Evolutionary conservation across 768 basidiomycete species (phyloP), one percentile per base, ranked within the genome.

Genomic region (Suillus hirtellus): DNA sequence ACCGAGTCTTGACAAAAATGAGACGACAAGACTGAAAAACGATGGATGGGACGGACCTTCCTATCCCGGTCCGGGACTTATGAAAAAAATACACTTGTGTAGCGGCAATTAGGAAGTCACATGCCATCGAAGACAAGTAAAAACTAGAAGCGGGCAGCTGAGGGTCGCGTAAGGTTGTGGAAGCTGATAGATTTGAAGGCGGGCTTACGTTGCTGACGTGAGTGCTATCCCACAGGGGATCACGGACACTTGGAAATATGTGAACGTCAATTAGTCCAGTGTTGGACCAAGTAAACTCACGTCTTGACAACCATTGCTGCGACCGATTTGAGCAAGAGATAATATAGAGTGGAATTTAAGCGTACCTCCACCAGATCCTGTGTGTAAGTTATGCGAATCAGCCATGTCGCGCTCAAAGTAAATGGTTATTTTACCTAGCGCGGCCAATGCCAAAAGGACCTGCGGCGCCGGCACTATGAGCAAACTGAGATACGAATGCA

Each of bases 81-180:
- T 69, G 72, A 38, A 77, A 72, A 58, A 78, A 59, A 63, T 78
- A 74, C 5, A 65, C 71, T 64, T 77, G 76, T 19, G 77, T 70
- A 35, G 72, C 68, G 6, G 76, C 76, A 49, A 77, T 77, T 53
- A 74, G 66, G 40, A 74, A 47, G 60, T 77, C 76, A 58, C 77
- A 78, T 17, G 70, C 70, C 2, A 75, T 70, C 14, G 77, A 76
- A 46, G 77, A 67, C 31, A 74, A 56, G 60, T 74, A 76, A 59
- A 78, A 76, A 1, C 75, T 55, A 7, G 73, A 50, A 37, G 77
- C 76, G 21, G 74, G 68, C 40, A 73, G 58, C 77, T 78, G 59
- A 44, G 34, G 40, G 53, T 35, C 15, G 38, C 44, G 21, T 50
- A 56, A 2, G 24, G 44, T 49, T 24, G 10, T 34, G 43, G 50